Base-by-base conservation (phyloP, 164 flowering plant genomes). In the Tetracentron sinense region DNA sequence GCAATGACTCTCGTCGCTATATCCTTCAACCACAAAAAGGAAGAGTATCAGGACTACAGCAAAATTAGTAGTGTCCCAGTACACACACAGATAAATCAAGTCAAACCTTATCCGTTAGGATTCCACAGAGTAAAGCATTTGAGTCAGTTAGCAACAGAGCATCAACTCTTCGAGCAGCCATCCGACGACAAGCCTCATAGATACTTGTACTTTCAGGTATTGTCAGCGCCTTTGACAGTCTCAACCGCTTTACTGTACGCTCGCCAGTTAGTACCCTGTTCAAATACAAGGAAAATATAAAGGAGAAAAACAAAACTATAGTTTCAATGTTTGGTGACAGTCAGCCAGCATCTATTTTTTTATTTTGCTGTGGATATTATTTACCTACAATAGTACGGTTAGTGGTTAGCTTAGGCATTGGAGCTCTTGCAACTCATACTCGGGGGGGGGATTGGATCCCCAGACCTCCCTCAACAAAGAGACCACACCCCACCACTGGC, bases 161-260 rank as follows among this genome's bases (percentile, higher is more conserved):
- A 80, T 95, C 99, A 69, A 95, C 96, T 76, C 83, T 79, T 27
- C 97, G 94, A 70, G 92, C 87, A 77, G 96, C 92, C 99, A 95
- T 95, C 64, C 92, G 77, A 3, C 88, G 89, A 44, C 97, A 95
- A 58, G 97, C 99, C 56, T 92, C 99, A 71, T 56, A 53, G 46
- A 95, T 64, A 60, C 67, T 92, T 27, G 97, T 95, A 61, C 42
- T 86, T 57, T 95, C 99, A 70, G 99, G 92, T 21, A 89, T 78
- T 44, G 99, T 95, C 71, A 95, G 70, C 53, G 99, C 97, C 75
- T 77, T 95, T 55, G 99, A 89, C 63, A 95, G 79, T 60, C 96
- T 71, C 84, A 92, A 70, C 42, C 92, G 69, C 76, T 88, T 92
- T 21, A 95, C 99, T n/a, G 99, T 95, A 11, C 99, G 86, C 69